Evolutionary conservation across 495 filamentous ascomycete genomes (phyloP), one percentile per base, ranked within the genome.

Genomic region (Chaetomidium leptoderma): DNA sequence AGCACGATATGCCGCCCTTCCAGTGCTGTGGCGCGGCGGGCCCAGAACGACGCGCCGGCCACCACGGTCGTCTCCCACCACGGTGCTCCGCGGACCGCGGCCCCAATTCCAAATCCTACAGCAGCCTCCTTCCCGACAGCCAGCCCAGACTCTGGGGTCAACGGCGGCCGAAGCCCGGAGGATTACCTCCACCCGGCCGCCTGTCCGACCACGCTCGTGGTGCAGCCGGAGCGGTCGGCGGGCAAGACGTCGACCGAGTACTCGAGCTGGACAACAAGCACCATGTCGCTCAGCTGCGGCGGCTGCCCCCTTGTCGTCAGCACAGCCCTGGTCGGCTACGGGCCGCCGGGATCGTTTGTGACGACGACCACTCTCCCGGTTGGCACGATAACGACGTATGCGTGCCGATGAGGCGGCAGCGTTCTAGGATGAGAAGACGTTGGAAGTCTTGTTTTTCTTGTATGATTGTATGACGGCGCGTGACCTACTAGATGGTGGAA

Each of bases 291-390:
- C 17, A 29, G 52, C 32, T 70, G 68, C 44, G 54, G 53, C 23
- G 68, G 68, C 33, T 70, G 68, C 47, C 43, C 61, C 2, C 45
- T 64, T 3, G 57, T 62, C 6, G 37, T 66, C 26, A 64, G 57
- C 48, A 68, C 65, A 6, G 65, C 58, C 35, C 29, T 68, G 42
- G 60, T 48, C 3, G 68, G 65, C 11, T 65, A 64, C 36, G 66
- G 68, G 4, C 68, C 63, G 16, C 51, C 61, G 17, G 63, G 21
- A 0, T 21, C 40, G n/a, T 70, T 70, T 44, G 63, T 53, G 4
- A 66, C 61, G 26, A 70, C 68, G 3, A 61, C 62, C 2, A 70
- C 66, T 7, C 49, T 68, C 14, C 60, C 65, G 1, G 57, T 70
- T 10, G 68, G 68, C 16, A 52, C 59, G 6, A 58, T 55, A n/a